Evolutionary conservation across 129 eudicot species (phyloP), one percentile per base, ranked within the genome.

Genomic region (Pseudognaphalium luteoalbum): DNA sequence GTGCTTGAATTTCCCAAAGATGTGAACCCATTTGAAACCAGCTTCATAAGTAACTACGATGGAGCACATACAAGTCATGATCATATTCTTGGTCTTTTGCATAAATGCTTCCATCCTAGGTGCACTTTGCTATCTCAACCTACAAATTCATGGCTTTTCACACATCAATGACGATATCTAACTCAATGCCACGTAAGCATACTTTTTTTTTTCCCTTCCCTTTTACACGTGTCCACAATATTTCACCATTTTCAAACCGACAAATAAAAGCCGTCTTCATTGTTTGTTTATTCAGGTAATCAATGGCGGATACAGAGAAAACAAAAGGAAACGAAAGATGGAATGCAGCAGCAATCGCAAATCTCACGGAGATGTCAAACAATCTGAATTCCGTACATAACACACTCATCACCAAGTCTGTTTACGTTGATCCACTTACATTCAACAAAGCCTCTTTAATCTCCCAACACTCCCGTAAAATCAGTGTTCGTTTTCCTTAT

Each of bases 301-400:
- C 68, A 44, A 90, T 87, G 96, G 90, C 81, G 81, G 82, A 76
- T 52, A 52, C 59, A 61, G 83, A 56, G 79, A 80, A 82, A 77
- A 83, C 42, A 52, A 81, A 87, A 77, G 88, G 84, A 32, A 84
- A 76, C 76, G 86, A 88, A 71, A 86, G 93, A 81, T 90, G 96
- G 96, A 78, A 51, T 44, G 80, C 85, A 0, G 80, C 85, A 0
- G 91, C 93, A 65, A 75, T 90, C 82, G 77, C 89, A 25, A 90
- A 90, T 78, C 73, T 90, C 6, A 64, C 89, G 61, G 89, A 85
- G 50, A 82, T 86, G 79, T 47, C 93, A n/a, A 61, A 75, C 71
- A 91, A 84, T 83, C 80, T 91, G 33, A 88, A 83, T 21, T 86
- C 97, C 25, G 79, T 91, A 21, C 85, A 88, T 41, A 91, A 81